phyloP scores from a whole-genome alignment of 345 rosid genomes.

The Populus ilicifolia region DNA sequence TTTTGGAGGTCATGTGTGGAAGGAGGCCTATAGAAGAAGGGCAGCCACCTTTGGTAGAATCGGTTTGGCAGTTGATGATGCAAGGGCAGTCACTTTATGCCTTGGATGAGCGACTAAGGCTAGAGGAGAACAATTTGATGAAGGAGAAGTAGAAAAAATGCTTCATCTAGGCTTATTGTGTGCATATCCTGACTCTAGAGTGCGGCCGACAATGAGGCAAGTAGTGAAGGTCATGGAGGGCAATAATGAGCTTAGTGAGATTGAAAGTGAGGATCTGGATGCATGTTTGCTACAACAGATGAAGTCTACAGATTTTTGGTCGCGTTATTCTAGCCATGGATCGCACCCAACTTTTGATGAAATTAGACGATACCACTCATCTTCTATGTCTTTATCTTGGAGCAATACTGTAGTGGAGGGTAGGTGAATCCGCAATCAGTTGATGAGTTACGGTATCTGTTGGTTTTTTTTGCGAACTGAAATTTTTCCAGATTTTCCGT shows the following conservation, averaged over 20 bases:
- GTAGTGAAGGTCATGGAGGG: slow-evolving; percentile 59
- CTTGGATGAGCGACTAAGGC: slow-evolving; percentile 40
- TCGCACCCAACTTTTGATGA: slow-evolving; percentile 53
- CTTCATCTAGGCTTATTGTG: slow-evolving; percentile 66
- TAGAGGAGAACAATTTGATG: slow-evolving; percentile 25
- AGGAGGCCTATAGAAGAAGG: slow-evolving; percentile 54
- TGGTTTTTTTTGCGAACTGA: not conserved
- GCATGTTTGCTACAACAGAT: slow-evolving; percentile 43
- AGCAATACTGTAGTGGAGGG: slow-evolving; percentile 31
- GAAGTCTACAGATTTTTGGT: slow-evolving; percentile 32
- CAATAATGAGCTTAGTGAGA: slow-evolving; percentile 35
- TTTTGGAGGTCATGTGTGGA: slow-evolving; percentile 54
- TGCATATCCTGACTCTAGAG: slow-evolving; percentile 50
- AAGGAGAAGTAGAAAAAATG: slow-evolving; percentile 42
- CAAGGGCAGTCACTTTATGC: slow-evolving; percentile 42
- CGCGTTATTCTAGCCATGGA: slow-evolving; percentile 16
- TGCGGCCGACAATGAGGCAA: slow-evolving; percentile 74
- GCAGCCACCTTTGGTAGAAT: slow-evolving; percentile 40
- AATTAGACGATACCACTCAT: slow-evolving; percentile 33
- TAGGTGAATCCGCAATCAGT: slow-evolving; percentile 28
- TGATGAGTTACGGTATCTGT: not conserved
- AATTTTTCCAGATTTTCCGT: slow-evolving; percentile 14
- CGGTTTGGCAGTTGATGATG: slow-evolving; percentile 40
- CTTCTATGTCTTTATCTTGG: slow-evolving; percentile 47
- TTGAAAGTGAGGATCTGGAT: slow-evolving; percentile 47